Evolutionary conservation across 805 yeast species (phyloP).

Genomic region (Candida golubevii): DNA sequence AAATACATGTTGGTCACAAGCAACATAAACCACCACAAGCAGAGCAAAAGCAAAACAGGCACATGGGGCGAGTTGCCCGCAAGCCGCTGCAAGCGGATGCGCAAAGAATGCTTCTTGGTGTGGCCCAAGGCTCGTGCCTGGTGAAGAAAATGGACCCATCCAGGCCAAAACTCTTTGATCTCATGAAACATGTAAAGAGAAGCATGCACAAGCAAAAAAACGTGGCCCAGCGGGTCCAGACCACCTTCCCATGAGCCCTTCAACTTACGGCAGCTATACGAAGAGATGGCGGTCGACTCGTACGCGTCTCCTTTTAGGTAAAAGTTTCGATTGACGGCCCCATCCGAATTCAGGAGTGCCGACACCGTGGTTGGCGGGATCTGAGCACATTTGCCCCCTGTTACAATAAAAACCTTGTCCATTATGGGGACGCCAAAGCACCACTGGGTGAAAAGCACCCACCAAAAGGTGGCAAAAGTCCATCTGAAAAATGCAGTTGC

Average conservation of each 20-base stretch:
- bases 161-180: conserved; percentile 36
- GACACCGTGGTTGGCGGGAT: conserved; percentile 12
- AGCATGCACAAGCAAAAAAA: conserved; percentile 68
- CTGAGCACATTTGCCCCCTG: conserved; percentile 77
- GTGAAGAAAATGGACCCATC: conserved; percentile 17
- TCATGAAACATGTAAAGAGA: conserved; percentile 67
- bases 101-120: background rate
- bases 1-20: conserved; percentile 79
- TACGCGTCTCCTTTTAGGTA: conserved; percentile 8
- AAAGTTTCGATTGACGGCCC: conserved; percentile 2
- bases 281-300: conserved; percentile 23
- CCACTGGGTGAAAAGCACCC: conserved; percentile 88
- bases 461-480: conserved; percentile 62
- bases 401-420: conserved; percentile 74
- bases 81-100: background rate
- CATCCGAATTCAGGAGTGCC: background rate
- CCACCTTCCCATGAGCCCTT: conserved; percentile 78
- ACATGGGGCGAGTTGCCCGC: conserved; percentile 19
- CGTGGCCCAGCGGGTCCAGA: conserved; percentile 95
- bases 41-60: conserved; percentile 23
- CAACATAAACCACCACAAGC: conserved; percentile 83
- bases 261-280: conserved; percentile 35
- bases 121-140: background rate
- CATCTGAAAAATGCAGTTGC: conserved; percentile 39
- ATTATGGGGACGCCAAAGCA: conserved; percentile 78